phyloP scores from a whole-genome alignment of 306 rosid genomes.

The Begonia fuchsioides region DNA sequence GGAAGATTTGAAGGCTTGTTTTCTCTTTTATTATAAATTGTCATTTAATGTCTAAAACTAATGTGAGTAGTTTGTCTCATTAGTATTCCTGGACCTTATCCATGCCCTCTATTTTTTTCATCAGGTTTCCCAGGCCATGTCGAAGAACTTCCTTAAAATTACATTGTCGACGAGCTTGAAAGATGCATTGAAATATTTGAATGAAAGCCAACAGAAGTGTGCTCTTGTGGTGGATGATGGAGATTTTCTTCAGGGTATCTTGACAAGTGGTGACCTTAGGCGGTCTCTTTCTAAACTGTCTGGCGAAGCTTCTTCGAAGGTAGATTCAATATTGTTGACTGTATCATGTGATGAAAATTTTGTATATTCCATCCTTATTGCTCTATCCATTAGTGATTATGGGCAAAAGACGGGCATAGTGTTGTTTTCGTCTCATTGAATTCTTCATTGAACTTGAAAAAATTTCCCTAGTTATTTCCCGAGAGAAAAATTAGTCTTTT shows the following conservation, averaged over 20 bases:
- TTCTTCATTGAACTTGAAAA: too few relatives aligned
- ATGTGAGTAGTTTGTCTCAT: conserved; percentile 3
- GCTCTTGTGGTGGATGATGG: conserved; percentile 57
- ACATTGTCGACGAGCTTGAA: conserved; percentile 27
- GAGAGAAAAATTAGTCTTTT: too few relatives aligned
- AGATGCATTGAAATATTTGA: conserved; percentile 63
- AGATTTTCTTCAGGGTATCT: conserved; percentile 75
- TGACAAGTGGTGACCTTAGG: conserved; percentile 73
- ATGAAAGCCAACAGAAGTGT: conserved; percentile 56
- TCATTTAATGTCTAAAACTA: neutral
- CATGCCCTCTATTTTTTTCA: conserved; percentile 1
- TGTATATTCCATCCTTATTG: neutral
- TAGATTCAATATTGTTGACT: conserved; percentile 31
- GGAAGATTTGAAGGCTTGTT: conserved; percentile 62
- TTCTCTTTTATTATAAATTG: conserved; percentile 3
- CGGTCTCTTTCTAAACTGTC: conserved; percentile 46
- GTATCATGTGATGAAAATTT: conserved; percentile 29
- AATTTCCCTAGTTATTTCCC: too few relatives aligned
- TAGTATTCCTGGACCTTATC: neutral
- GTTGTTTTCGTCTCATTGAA: too few relatives aligned
- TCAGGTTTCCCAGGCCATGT: too few relatives aligned
- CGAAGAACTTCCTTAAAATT: conserved; percentile 49
- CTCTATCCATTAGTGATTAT: too few relatives aligned
- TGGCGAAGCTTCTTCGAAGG: conserved; percentile 24
- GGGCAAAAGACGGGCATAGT: too few relatives aligned